Percentiles rank a stretch among this genome's conserved stretches.
Conservation (phyloP, 305 asterid genomes). For the Fraxinus nigra region DNA sequence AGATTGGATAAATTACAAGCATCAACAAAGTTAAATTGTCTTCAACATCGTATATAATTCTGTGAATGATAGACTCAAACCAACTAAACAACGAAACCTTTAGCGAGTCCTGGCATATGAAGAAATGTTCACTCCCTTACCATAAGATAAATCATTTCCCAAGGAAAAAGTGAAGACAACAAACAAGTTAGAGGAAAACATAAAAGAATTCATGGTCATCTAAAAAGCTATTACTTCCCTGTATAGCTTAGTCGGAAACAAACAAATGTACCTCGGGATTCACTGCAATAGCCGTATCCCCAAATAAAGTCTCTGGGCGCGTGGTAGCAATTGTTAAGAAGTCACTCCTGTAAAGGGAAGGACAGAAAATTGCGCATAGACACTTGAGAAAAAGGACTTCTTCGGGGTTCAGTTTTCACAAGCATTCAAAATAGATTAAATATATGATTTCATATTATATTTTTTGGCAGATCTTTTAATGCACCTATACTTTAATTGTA, state of each 20-base stretch:
- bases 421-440: constrained; percentile 9
- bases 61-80: background rate
- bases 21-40: background rate
- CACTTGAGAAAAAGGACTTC: constrained; percentile 3
- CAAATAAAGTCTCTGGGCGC: constrained; percentile 97
- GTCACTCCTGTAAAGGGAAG: constrained; percentile 61
- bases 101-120: background rate
- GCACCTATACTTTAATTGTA: constrained; percentile 14
- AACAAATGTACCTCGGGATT: constrained; percentile 68
- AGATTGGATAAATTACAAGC: background rate
- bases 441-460: background rate
- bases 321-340: constrained; percentile 93
- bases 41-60: background rate
- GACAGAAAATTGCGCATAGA: background rate
- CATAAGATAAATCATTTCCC: constrained; percentile 5
- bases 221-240: background rate
- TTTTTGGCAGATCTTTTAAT: constrained; percentile 13
- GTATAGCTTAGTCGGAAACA: background rate
- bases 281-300: constrained; percentile 94
- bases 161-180: background rate
- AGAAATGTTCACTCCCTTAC: background rate
- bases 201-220: background rate
- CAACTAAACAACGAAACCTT: background rate
- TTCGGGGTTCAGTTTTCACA: background rate
- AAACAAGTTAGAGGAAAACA: background rate